phyloP scores from a whole-genome alignment of 371 early-diverging fungal species.

The Mucor piriformis region DNA sequence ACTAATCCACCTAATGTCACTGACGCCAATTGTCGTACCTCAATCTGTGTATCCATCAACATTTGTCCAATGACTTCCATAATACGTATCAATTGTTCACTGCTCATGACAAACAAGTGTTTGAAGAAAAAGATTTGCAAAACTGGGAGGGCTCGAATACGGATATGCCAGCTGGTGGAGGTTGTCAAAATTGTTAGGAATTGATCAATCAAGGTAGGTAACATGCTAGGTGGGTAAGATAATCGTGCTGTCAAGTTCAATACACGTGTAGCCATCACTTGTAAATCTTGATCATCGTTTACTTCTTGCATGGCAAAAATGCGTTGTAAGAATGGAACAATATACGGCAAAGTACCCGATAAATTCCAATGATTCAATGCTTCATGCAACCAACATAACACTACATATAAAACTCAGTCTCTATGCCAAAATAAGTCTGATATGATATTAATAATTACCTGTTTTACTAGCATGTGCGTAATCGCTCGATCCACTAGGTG shows the following conservation, averaged over 20 bases:
- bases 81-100: conserved; percentile 54
- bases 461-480: conserved; percentile 77
- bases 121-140: conserved; percentile 82
- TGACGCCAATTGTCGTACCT: conserved; percentile 84
- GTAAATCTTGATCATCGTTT: conserved; percentile 78
- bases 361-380: conserved; percentile 56
- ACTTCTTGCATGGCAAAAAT: conserved; percentile 75
- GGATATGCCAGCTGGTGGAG: conserved; percentile 75
- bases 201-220: conserved; percentile 54
- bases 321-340: conserved; percentile 58
- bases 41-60: conserved; percentile 78
- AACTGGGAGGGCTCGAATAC: conserved; percentile 71
- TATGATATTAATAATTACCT: conserved; percentile 54
- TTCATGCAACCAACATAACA: conserved; percentile 69
- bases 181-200: conserved; percentile 59
- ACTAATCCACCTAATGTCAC: conserved; percentile 84
- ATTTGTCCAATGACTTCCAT: conserved; percentile 66
- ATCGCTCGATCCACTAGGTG: conserved; percentile 46
- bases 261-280: conserved; percentile 57
- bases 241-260: conserved; percentile 55
- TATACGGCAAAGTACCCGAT: conserved; percentile 56
- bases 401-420: no score
- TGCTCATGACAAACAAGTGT: conserved; percentile 64
- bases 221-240: conserved; percentile 60
- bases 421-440: background rate